Conservation (phyloP, 1,284 basidiomycete species). For the Austroboletus olivaceoglutinosus region DNA sequence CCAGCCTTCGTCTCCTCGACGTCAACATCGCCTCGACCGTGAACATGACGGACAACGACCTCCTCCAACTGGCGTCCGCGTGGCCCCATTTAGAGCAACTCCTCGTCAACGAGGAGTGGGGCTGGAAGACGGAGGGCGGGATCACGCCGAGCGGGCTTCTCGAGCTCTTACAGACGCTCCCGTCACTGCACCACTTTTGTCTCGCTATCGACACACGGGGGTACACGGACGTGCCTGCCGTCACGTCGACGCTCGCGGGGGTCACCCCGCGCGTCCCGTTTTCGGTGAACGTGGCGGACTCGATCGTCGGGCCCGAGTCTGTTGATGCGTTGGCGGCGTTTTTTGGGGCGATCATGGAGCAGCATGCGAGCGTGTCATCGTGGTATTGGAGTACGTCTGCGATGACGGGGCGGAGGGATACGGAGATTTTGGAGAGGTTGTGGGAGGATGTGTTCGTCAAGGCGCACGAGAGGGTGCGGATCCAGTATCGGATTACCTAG, state of each 20-base stretch:
- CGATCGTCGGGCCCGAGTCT: conserved; percentile 15
- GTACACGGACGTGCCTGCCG: neutral
- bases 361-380: neutral
- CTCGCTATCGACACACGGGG: conserved; percentile 23
- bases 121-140: conserved; percentile 16
- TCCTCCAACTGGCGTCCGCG: conserved; percentile 13
- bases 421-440: conserved; percentile 12
- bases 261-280: conserved; percentile 3
- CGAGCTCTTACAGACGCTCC: conserved; percentile 11
- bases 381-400: conserved; percentile 14
- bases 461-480: conserved; percentile 4
- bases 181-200: conserved; percentile 13
- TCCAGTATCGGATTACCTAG: neutral
- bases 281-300: conserved; percentile 19
- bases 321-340: conserved; percentile 16
- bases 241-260: neutral
- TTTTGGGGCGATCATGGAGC: conserved; percentile 16
- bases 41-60: conserved; percentile 9
- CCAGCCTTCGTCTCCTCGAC: conserved; percentile 10
- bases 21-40: conserved; percentile 14
- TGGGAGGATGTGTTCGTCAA: conserved; percentile 25
- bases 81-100: conserved; percentile 19
- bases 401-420: conserved; percentile 19
- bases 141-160: conserved; percentile 18
- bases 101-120: conserved; percentile 20